A percentile compares a stretch with the other conserved stretches of the same genome.
Conservation (phyloP, 306 rosid genomes). For the Pachyrhizus erosus region DNA sequence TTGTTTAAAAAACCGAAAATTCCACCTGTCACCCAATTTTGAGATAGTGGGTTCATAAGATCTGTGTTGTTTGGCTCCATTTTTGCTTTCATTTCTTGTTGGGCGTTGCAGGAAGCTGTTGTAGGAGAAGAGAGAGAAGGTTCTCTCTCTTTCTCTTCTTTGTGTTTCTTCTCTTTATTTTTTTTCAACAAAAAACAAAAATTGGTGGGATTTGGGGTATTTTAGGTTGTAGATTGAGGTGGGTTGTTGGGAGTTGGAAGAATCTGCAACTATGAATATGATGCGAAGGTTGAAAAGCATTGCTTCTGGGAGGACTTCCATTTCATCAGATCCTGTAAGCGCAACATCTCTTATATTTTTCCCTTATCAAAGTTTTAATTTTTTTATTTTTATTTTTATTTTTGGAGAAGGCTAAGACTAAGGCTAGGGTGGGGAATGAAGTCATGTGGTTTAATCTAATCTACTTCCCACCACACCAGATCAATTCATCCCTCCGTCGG, state of each 20-base stretch:
- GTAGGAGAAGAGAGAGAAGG: slow-evolving; percentile 50
- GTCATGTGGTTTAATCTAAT: too few species aligned
- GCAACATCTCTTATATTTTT: background rate
- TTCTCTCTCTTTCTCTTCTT: slow-evolving; percentile 9
- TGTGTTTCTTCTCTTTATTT: slow-evolving; percentile 45
- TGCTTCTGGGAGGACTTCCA: slow-evolving; percentile 91
- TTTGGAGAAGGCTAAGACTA: too few species aligned
- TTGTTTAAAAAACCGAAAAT: slow-evolving; percentile 15
- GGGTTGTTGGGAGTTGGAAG: slow-evolving; percentile 41
- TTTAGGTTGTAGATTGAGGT: slow-evolving; percentile 58
- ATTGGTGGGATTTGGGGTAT: slow-evolving; percentile 31
- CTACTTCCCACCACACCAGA: too few species aligned
- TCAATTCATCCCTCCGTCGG: too few species aligned
- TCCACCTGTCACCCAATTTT: slow-evolving; percentile 53
- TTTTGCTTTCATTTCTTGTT: slow-evolving; percentile 30
- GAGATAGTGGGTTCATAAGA: slow-evolving; percentile 34
- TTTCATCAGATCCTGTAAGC: slow-evolving; percentile 95
- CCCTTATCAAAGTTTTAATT: background rate
- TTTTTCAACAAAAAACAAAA: background rate
- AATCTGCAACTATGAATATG: slow-evolving; percentile 56
- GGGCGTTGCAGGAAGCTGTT: slow-evolving; percentile 34
- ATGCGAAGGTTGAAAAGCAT: slow-evolving; percentile 98
- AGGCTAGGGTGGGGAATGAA: too few species aligned
- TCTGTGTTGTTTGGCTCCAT: slow-evolving; percentile 22
- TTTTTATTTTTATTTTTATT: background rate